Conservation (phyloP, 257 asterid genomes). For the Nicotiana benthamiana region DNA sequence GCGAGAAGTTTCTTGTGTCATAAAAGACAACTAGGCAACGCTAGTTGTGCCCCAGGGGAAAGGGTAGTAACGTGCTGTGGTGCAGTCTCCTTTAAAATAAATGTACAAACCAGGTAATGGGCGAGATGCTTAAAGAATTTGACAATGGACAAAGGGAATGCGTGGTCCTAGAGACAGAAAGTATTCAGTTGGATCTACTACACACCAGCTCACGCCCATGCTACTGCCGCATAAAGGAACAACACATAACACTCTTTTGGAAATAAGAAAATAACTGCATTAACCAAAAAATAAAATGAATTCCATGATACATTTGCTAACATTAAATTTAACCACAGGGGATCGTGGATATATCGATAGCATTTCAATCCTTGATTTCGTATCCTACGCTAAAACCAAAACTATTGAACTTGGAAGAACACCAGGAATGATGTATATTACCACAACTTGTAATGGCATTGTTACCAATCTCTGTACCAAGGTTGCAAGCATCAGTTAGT, state of each 20-base stretch:
- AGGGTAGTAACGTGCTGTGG: not conserved
- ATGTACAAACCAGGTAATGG: not conserved
- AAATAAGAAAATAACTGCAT: slow-evolving; percentile 13
- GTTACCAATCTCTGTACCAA: not conserved
- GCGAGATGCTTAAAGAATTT: not conserved
- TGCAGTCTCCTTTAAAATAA: not conserved
- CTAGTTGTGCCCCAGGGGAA: not conserved
- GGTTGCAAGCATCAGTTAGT: not conserved
- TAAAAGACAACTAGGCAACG: not conserved
- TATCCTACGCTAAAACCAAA: slow-evolving; percentile 22
- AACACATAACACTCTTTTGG: not conserved
- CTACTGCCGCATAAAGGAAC: not conserved
- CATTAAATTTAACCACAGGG: slow-evolving; percentile 13
- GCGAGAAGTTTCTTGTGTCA: not conserved
- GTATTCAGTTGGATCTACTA: not conserved
- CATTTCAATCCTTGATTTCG: slow-evolving; percentile 14
- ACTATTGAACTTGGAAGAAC: slow-evolving; percentile 8
- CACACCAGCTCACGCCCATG: slow-evolving; percentile 1
- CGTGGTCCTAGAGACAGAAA: not conserved
- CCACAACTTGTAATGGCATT: not conserved
- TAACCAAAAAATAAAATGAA: slow-evolving; percentile 14
- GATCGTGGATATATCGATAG: slow-evolving; percentile 3
- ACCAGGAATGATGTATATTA: not conserved
- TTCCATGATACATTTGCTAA: slow-evolving; percentile 30
- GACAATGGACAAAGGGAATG: slow-evolving; percentile 1